Evolutionary conservation across 1,284 basidiomycete species (phyloP).

Genomic region (Mycocalia duriaeana): DNA sequence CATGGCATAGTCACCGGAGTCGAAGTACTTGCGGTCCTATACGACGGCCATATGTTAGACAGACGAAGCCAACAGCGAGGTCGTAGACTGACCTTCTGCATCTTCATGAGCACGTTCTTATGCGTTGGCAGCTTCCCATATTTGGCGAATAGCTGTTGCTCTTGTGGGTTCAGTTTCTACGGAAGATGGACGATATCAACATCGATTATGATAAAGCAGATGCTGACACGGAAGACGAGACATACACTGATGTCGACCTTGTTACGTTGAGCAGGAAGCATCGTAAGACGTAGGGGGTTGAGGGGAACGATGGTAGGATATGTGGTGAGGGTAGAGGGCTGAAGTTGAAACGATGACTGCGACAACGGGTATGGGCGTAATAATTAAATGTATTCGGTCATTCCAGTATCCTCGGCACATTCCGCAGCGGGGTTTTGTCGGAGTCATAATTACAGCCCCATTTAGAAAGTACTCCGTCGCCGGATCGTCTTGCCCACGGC

Average conservation of each 20-base stretch:
- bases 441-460: conserved; percentile 18
- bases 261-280: conserved; percentile 82
- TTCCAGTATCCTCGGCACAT: conserved; percentile 14
- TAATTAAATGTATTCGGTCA: conserved; percentile 18
- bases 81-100: conserved; percentile 76
- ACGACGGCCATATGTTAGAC: not conserved
- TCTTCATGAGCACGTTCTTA: conserved; percentile 90
- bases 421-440: conserved; percentile 25
- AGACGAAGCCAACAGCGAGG: not conserved
- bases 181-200: conserved; percentile 19
- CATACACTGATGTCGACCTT: conserved; percentile 87
- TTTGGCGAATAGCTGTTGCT: conserved; percentile 89
- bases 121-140: conserved; percentile 93
- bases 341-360: conserved; percentile 8
- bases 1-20: conserved; percentile 95
- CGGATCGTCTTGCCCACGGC: too few species aligned
- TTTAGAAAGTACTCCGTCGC: too few species aligned
- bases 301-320: conserved; percentile 16
- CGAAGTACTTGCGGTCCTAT: conserved; percentile 96
- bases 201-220: conserved; percentile 14
- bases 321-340: conserved; percentile 10
- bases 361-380: conserved; percentile 9
- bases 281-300: conserved; percentile 29
- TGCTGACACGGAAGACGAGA: conserved; percentile 12
- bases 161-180: conserved; percentile 84